Evolutionary conservation across 208 protist genomes (phyloP).

Genomic region (Trypanosoma cruzi): DNA sequence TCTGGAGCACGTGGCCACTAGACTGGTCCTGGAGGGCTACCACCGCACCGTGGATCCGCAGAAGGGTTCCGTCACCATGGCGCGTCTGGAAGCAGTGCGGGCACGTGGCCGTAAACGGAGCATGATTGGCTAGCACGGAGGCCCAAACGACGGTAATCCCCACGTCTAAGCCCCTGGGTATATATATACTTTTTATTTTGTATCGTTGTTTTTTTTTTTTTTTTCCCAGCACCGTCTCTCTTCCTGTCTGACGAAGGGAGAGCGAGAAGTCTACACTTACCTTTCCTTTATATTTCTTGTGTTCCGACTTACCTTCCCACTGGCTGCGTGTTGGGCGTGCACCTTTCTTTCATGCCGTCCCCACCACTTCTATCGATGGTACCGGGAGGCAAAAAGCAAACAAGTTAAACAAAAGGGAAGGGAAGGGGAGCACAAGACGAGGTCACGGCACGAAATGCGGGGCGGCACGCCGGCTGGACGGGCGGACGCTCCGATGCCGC

Average conservation of each 20-base stretch:
- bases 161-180: not conserved
- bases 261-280: not conserved
- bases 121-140: conserved; percentile 80
- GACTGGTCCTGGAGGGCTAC: conserved; percentile 66
- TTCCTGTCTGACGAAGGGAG: not conserved
- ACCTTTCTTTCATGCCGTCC: not conserved
- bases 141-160: conserved; percentile 3
- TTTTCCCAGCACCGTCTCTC: not conserved
- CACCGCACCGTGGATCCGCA: conserved; percentile 41
- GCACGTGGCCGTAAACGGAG: conserved; percentile 87
- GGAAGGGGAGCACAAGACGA: not conserved
- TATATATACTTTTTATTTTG: not conserved
- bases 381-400: not conserved
- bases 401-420: not conserved
- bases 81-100: conserved; percentile 75
- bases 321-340: conserved; percentile 8
- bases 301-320: not conserved
- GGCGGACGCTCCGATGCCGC: conserved; percentile 13
- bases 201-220: not conserved
- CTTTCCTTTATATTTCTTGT: not conserved
- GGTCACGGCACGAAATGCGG: conserved; percentile 16
- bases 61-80: conserved; percentile 51
- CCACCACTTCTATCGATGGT: too few species aligned
- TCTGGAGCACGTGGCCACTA: conserved; percentile 32
- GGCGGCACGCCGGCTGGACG: conserved; percentile 1